Base-by-base conservation (phyloP, 495 filamentous ascomycete species). In the Talaromyces borbonicus region DNA sequence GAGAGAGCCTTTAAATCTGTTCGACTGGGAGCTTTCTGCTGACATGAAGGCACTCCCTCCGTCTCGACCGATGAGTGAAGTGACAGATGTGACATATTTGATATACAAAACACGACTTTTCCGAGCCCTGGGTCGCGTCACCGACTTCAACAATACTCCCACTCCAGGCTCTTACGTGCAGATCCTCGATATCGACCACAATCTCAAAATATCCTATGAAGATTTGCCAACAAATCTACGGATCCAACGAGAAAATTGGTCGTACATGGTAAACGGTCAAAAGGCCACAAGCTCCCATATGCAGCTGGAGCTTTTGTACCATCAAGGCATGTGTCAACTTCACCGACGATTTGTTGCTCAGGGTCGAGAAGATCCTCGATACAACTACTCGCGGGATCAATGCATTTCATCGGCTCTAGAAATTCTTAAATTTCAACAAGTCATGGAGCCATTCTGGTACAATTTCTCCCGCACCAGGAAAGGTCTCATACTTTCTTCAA, bases 71-170 rank as follows among this genome's bases (percentile, higher is more conserved):
- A 66, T 71, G 27, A 74, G 73, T 18, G 89, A 96, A 58, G 77
- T 84, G 8, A 99, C 92, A 2, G 83, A 84, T 5, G 79, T 92
- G 33, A 84, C 83, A 1, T 96, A 88, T 65, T 78, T 96, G 77
- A 93, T 95, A 47, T 69, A 75, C 24, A 92, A 95, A 67, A 66
- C 77, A 24, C 80, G 75, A 22, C 61, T 94, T 27, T 67, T 77
- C 30, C 69, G 77, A 43, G 68, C 66, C 20, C 79, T 85, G 49
- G 75, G 81, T 29, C 68, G 70, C 11, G 73, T 85, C 12, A 63
- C 77, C 27, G 72, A 80, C 43, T 59, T 69, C 9, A 61, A 66
- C 6, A 66, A 68, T 36, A 61, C 69, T 19, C 48, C 68, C 5
- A 22, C 19, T 16, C 39, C 42, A 20, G 65, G 62, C 15, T 57